Conservation (phyloP, 2,329 filamentous ascomycete genomes). For the Ceratocystis cacaofunesta region DNA sequence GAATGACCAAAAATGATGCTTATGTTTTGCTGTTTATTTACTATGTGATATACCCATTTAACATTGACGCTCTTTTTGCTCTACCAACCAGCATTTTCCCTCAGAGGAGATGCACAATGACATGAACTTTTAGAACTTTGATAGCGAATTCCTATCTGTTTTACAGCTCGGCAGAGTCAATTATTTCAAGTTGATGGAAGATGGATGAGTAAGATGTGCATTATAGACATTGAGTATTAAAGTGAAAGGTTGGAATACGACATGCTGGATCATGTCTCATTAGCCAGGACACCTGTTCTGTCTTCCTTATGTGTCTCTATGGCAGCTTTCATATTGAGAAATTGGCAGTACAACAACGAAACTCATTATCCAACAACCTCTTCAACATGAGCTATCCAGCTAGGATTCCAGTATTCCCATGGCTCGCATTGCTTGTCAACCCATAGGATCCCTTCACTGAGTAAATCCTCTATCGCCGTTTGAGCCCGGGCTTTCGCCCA, state of each 20-base stretch:
- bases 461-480: constrained; percentile 79
- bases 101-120: neutral
- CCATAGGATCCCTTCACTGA: constrained; percentile 85
- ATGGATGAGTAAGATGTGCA: neutral
- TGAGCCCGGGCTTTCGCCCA: constrained; percentile 78
- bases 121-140: neutral
- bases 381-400: constrained; percentile 43
- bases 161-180: neutral
- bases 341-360: neutral
- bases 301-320: neutral
- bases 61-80: neutral
- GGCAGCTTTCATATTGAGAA: neutral
- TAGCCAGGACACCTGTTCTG: neutral
- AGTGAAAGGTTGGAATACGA: neutral
- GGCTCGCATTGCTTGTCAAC: constrained; percentile 67
- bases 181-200: neutral
- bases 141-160: neutral
- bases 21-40: constrained; percentile 7
- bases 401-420: constrained; percentile 85
- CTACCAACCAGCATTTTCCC: neutral
- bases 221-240: neutral
- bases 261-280: neutral
- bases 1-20: neutral
- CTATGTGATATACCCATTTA: neutral
- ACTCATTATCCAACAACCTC: neutral